Evolutionary conservation across 352 stramenopile genomes (phyloP).

Genomic region (Thraustochytrium striatum): DNA sequence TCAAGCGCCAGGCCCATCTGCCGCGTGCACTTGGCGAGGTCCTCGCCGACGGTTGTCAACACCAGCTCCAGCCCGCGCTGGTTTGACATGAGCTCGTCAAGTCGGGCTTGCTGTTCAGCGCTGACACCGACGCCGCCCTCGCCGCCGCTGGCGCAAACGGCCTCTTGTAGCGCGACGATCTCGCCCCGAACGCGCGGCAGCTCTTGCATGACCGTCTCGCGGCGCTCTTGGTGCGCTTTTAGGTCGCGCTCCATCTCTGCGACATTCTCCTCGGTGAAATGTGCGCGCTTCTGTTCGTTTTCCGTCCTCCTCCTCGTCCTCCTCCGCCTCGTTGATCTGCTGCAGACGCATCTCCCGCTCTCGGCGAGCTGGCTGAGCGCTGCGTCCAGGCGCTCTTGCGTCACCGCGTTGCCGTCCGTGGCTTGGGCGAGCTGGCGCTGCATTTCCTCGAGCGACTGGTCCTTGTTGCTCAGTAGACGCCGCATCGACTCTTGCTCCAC

Average conservation of each 20-base stretch:
- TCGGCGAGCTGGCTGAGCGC: conserved; percentile 9
- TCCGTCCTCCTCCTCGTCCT: not conserved
- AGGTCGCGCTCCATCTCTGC: not conserved
- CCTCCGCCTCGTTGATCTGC: not conserved
- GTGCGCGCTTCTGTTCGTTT: not conserved
- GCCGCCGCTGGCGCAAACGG: not conserved
- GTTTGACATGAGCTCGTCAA: conserved; percentile 6
- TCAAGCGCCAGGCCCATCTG: conserved; percentile 10
- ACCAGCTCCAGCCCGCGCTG: not conserved
- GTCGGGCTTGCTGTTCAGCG: not conserved
- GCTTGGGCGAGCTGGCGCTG: not conserved
- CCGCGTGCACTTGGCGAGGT: not conserved
- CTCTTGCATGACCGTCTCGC: conserved; percentile 14
- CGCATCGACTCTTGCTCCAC: conserved; percentile 18
- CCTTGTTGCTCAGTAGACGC: conserved; percentile 6
- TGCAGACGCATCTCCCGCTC: conserved; percentile 4
- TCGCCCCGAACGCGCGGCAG: not conserved
- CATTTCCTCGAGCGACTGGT: conserved; percentile 12
- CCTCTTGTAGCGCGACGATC: not conserved
- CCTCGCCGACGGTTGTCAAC: not conserved
- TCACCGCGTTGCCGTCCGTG: conserved; percentile 19
- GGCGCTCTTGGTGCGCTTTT: not conserved
- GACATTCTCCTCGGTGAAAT: conserved; percentile 12
- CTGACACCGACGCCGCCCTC: not conserved
- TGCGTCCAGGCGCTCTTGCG: conserved; percentile 13